Percentiles rank a stretch among this genome's conserved stretches.
phyloP scores from a whole-genome alignment of 164 flowering plant species.

The Litsea cubeba region DNA sequence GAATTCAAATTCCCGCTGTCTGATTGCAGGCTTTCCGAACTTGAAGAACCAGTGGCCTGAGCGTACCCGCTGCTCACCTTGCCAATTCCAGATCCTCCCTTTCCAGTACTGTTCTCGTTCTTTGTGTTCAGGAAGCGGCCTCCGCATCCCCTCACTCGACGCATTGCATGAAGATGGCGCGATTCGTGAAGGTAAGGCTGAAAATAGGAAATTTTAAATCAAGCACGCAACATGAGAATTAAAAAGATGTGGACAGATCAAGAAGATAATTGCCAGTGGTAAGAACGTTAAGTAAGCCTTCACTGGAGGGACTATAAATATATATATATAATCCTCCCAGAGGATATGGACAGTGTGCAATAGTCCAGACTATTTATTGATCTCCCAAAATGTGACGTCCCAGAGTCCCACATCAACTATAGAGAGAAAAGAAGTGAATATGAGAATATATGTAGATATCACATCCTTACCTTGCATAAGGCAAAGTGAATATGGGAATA shows the following conservation, averaged over 20 bases:
- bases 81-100: conserved; percentile 20
- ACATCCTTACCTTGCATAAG: too few relatives aligned
- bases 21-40: conserved; percentile 57
- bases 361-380: background rate
- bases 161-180: conserved; percentile 90
- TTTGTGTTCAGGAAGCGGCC: conserved; percentile 86
- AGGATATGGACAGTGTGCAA: background rate
- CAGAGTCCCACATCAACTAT: too few relatives aligned
- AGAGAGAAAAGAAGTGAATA: too few relatives aligned
- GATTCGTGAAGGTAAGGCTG: conserved; percentile 90
- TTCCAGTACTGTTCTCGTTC: conserved; percentile 16
- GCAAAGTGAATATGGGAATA: too few relatives aligned
- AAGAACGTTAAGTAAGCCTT: background rate
- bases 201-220: background rate
- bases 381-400: too few relatives aligned
- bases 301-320: background rate
- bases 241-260: background rate
- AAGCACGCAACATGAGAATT: background rate
- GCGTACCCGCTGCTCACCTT: conserved; percentile 11
- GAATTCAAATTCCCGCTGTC: conserved; percentile 45
- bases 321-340: background rate
- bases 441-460: too few relatives aligned
- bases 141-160: conserved; percentile 82
- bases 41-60: conserved; percentile 41
- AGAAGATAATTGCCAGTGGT: background rate